phyloP scores from a whole-genome alignment of 139 green algal species.

The Desmodesmus armatus region DNA sequence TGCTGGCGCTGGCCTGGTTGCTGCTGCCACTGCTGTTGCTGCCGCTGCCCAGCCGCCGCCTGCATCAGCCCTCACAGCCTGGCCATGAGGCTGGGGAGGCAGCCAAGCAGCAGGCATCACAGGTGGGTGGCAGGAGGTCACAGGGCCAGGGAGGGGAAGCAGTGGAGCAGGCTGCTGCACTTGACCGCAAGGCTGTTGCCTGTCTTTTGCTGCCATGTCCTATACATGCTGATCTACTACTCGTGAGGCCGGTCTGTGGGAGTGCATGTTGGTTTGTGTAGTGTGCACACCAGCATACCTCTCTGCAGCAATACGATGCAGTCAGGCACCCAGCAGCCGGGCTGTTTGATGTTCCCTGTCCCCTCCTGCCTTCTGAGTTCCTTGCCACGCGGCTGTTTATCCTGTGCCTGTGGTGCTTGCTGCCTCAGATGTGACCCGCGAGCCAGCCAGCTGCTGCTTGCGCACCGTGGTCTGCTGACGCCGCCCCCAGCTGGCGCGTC shows the following conservation, averaged over 20 bases:
- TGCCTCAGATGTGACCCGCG: slow-evolving; percentile 29
- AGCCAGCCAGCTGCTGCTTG: slow-evolving; percentile 42
- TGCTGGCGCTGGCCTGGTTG: slow-evolving; percentile 13
- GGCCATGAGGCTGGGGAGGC: slow-evolving; percentile 42
- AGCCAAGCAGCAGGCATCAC: slow-evolving; percentile 37
- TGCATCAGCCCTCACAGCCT: slow-evolving; percentile 12
- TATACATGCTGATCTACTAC: too few relatives aligned
- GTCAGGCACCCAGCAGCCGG: background rate
- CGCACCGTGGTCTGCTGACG: slow-evolving; percentile 24
- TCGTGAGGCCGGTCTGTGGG: too few relatives aligned
- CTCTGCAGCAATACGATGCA: background rate
- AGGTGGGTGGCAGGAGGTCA: background rate
- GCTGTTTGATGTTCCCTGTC: background rate
- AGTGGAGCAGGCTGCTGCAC: too few relatives aligned
- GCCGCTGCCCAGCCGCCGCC: slow-evolving; percentile 37
- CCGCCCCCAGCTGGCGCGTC: slow-evolving; percentile 40
- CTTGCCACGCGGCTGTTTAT: background rate
- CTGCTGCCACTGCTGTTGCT: slow-evolving; percentile 27
- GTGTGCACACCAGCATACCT: background rate
- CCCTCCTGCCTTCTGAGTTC: background rate
- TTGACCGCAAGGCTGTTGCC: too few relatives aligned
- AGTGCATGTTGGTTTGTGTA: too few relatives aligned
- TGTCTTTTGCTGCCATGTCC: background rate
- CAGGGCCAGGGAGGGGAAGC: too few relatives aligned
- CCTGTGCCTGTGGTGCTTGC: background rate